Percentiles rank a stretch among this genome's conserved stretches.
phyloP scores from a whole-genome alignment of 2,329 filamentous ascomycete species.

The Neoarthrinium moseri region DNA sequence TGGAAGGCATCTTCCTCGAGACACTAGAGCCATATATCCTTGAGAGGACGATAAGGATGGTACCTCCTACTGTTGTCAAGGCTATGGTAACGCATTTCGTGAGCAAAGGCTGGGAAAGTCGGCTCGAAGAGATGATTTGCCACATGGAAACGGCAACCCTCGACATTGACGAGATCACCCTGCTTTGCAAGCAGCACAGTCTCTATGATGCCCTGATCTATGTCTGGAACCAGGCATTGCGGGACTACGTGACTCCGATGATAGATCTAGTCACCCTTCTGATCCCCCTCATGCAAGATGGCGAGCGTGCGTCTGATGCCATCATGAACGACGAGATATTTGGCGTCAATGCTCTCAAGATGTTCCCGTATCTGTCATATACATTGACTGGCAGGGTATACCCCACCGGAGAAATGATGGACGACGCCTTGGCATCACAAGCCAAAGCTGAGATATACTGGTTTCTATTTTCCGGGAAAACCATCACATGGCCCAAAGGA shows the following conservation, averaged over 20 bases:
- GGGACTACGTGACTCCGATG: slow-evolving; percentile 87
- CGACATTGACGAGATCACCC: slow-evolving; percentile 90
- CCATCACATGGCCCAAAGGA: slow-evolving; percentile 70
- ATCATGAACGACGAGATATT: slow-evolving; percentile 60
- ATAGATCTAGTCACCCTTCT: slow-evolving; percentile 77
- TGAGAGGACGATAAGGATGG: slow-evolving; percentile 67
- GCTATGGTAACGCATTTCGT: slow-evolving; percentile 81
- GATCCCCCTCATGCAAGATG: slow-evolving; percentile 55
- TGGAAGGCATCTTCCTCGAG: slow-evolving; percentile 78
- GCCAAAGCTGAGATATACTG: slow-evolving; percentile 90
- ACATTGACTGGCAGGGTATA: slow-evolving; percentile 88
- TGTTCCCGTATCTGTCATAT: slow-evolving; percentile 94
- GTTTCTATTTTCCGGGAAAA: slow-evolving; percentile 87
- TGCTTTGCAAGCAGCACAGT: slow-evolving; percentile 84
- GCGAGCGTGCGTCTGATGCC: slow-evolving; percentile 49
- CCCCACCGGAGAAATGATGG: slow-evolving; percentile 75
- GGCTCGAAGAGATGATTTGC: slow-evolving; percentile 91
- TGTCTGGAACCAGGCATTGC: slow-evolving; percentile 89
- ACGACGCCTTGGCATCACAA: slow-evolving; percentile 67
- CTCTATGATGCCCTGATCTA: slow-evolving; percentile 96
- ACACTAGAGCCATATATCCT: slow-evolving; percentile 86
- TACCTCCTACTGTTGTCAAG: slow-evolving; percentile 85
- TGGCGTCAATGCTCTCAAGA: slow-evolving; percentile 76
- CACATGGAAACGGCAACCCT: slow-evolving; percentile 87
- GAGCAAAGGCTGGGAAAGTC: slow-evolving; percentile 68